These are phyloP conservation scores for Rhododendron williamsianum DNA, from an alignment of 148 eudicot species.

Conservation along the genomic window DNA sequence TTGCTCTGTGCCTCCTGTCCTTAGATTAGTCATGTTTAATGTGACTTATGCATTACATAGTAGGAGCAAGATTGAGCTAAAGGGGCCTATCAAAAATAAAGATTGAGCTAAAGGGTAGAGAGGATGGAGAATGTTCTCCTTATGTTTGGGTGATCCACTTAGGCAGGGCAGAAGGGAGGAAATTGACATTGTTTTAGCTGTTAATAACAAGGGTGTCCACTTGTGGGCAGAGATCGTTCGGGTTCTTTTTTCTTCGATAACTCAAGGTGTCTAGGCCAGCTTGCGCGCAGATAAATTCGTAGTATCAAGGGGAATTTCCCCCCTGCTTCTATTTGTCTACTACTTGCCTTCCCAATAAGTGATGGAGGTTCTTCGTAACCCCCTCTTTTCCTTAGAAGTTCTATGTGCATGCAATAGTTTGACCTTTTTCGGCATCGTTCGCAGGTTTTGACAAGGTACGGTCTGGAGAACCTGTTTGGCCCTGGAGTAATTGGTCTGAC, in stretches of 20 bases:
- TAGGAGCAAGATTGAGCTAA: neutral
- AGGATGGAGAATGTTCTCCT: neutral
- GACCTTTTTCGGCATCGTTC: neutral
- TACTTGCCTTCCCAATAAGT: neutral
- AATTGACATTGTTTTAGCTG: neutral
- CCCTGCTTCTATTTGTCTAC: neutral
- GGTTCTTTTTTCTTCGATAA: too few relatives aligned
- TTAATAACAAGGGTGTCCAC: neutral
- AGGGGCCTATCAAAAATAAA: neutral
- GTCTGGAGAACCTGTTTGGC: slow-evolving; percentile 71
- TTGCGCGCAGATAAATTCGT: too few relatives aligned
- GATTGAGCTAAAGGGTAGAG: neutral
- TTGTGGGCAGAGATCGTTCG: neutral
- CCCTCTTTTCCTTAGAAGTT: neutral
- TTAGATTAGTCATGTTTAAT: neutral
- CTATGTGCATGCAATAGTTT: neutral
- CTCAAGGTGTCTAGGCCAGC: too few relatives aligned
- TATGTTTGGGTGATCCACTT: neutral
- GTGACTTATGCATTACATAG: neutral
- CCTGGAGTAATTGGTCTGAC: slow-evolving; percentile 53
- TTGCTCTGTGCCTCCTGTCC: neutral
- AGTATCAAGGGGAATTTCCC: neutral
- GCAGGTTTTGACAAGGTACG: slow-evolving; percentile 64
- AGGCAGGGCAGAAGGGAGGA: neutral
- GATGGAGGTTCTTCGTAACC: neutral